These are phyloP conservation scores for Trichoderma gracile DNA, from an alignment of 2,329 filamentous ascomycete species.

Conservation along the genomic window DNA sequence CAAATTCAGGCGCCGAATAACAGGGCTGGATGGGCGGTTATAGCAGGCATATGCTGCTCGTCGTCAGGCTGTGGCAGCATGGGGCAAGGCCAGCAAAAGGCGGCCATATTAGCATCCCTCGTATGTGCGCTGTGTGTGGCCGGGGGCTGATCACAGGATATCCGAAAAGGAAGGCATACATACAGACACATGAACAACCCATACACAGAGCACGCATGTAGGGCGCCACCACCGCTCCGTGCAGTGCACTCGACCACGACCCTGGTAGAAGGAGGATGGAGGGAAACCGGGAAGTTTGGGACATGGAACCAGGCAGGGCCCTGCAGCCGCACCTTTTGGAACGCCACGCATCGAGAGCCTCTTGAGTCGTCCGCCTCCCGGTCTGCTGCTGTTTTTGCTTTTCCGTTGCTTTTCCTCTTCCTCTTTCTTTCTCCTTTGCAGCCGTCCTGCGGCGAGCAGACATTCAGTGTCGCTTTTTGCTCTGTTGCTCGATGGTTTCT, in stretches of 20 bases:
- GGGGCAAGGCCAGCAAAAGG: not conserved
- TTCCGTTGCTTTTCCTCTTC: not conserved
- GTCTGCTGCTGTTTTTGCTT: not conserved
- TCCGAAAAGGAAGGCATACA: conserved; percentile 16
- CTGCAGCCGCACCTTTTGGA: conserved; percentile 16
- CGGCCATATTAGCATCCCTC: not conserved
- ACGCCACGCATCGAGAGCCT: conserved; percentile 11
- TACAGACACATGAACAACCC: not conserved
- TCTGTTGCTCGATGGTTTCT: no score
- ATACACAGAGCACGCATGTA: not conserved
- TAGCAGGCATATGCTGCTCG: not conserved
- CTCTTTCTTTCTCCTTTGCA: not conserved
- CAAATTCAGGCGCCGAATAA: not conserved
- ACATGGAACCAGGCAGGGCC: conserved; percentile 17
- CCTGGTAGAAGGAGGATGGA: conserved; percentile 21
- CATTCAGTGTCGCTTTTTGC: not conserved
- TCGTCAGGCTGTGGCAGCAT: conserved; percentile 5
- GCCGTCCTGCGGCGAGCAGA: not conserved
- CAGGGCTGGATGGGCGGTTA: not conserved
- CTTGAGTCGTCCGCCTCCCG: not conserved
- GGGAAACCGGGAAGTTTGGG: conserved; percentile 20
- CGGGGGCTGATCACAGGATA: conserved; percentile 12
- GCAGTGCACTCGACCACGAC: not conserved
- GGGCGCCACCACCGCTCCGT: conserved; percentile 8
- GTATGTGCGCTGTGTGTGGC: conserved; percentile 13